phyloP scores from a whole-genome alignment of 2,329 filamentous ascomycete species.

The Trichoderma sp. region DNA sequence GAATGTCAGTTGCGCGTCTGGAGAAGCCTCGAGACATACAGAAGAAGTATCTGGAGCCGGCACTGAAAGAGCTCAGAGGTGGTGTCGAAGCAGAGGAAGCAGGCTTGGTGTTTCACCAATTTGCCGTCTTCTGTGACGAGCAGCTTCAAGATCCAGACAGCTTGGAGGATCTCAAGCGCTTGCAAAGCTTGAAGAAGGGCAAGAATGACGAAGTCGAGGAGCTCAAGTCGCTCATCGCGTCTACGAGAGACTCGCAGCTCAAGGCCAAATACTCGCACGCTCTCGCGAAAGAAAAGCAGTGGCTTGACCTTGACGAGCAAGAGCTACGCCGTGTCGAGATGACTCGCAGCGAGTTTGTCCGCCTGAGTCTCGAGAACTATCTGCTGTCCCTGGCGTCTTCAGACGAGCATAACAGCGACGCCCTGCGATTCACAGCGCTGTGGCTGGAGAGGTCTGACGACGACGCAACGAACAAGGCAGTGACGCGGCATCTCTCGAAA shows the following conservation, averaged over 20 bases:
- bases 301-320: slow-evolving; percentile 86
- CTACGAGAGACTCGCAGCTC: slow-evolving; percentile 54
- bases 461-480: slow-evolving; percentile 74
- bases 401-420: slow-evolving; percentile 86
- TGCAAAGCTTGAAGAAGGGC: slow-evolving; percentile 75
- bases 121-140: slow-evolving; percentile 91
- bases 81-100: slow-evolving; percentile 70
- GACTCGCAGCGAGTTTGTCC: slow-evolving; percentile 80
- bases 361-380: slow-evolving; percentile 90
- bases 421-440: slow-evolving; percentile 86
- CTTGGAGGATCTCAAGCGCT: slow-evolving; percentile 78
- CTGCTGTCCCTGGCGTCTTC: slow-evolving; percentile 81
- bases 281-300: slow-evolving; percentile 74
- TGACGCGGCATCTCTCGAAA: slow-evolving; percentile 66
- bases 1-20: slow-evolving; percentile 84
- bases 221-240: slow-evolving; percentile 62
- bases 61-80: slow-evolving; percentile 77
- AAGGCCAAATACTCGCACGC: slow-evolving; percentile 61
- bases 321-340: slow-evolving; percentile 79
- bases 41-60: slow-evolving; percentile 79
- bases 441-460: slow-evolving; percentile 90
- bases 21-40: slow-evolving; percentile 92
- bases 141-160: slow-evolving; percentile 87
- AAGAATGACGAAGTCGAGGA: slow-evolving; percentile 80
- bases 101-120: slow-evolving; percentile 89